Percentiles rank a stretch among this genome's conserved stretches.
phyloP scores from a whole-genome alignment of 257 asterid species.

The Nicotiana otophora region DNA sequence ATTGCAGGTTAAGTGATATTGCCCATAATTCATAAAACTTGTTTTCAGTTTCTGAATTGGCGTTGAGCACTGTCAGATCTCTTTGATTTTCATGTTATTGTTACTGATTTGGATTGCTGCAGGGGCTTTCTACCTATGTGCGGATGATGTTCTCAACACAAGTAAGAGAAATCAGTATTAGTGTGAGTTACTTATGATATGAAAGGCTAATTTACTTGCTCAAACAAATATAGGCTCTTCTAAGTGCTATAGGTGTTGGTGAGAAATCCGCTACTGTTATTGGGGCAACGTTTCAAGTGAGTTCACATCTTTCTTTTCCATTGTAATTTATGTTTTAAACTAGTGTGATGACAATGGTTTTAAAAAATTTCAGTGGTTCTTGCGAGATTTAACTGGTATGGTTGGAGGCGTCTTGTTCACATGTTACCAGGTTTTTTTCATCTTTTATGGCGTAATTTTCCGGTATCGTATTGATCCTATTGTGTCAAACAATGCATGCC shows the following conservation, averaged over 20 bases:
- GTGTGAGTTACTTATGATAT: constrained; percentile 6
- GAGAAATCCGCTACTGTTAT: constrained; percentile 92
- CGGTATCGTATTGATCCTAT: neutral
- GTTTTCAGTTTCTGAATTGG: neutral
- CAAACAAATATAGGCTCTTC: constrained; percentile 59
- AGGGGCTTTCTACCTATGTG: constrained; percentile 97
- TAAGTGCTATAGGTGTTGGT: constrained; percentile 97
- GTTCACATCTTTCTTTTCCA: neutral
- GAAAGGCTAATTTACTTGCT: neutral
- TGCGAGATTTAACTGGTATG: constrained; percentile 97
- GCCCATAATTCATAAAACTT: neutral
- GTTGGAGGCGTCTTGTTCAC: constrained; percentile 88
- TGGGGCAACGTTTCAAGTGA: constrained; percentile 96
- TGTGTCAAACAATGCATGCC: neutral
- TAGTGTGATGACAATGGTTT: neutral
- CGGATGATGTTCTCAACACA: constrained; percentile 96
- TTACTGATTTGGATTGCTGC: constrained; percentile 7
- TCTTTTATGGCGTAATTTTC: neutral
- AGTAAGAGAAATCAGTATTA: constrained; percentile 28
- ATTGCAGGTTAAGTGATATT: constrained; percentile 58
- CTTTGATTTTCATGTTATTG: neutral
- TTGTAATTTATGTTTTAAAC: neutral
- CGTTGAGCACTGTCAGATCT: neutral
- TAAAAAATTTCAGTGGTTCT: constrained; percentile 60
- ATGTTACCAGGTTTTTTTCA: constrained; percentile 66